Percentiles rank a stretch among this genome's conserved stretches.
Conservation (phyloP, 345 rosid genomes). For the Citrus australasica region DNA sequence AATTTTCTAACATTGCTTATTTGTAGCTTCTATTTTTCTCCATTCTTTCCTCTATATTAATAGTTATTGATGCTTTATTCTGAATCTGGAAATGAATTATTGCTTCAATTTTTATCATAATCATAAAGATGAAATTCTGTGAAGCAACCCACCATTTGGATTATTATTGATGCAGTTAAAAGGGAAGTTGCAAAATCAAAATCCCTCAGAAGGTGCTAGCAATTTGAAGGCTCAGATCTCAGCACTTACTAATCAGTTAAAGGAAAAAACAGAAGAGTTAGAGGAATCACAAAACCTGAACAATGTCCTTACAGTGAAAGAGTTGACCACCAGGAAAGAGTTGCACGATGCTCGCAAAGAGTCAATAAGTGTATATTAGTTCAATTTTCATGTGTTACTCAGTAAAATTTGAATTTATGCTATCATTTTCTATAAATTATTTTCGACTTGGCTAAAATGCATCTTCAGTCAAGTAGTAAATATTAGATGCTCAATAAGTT, state of each 20-base stretch:
- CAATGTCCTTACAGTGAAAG: slow-evolving; percentile 7
- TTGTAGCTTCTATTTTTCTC: background rate
- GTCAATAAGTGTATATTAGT: slow-evolving; percentile 14
- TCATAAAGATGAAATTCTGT: background rate
- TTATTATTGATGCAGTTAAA: slow-evolving; percentile 19
- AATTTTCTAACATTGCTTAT: background rate
- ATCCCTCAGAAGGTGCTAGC: background rate
- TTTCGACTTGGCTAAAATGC: background rate
- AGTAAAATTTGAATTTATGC: background rate
- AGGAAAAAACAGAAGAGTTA: slow-evolving; percentile 18
- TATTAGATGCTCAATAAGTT: background rate
- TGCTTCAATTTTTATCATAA: background rate
- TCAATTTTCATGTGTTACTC: background rate
- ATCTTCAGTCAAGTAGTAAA: background rate
- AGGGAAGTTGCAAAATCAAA: slow-evolving; percentile 8
- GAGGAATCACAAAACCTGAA: slow-evolving; percentile 14
- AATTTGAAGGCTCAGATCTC: slow-evolving; percentile 8
- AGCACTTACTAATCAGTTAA: slow-evolving; percentile 14
- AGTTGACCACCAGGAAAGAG: slow-evolving; percentile 19
- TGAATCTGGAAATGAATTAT: background rate
- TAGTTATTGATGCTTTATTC: background rate
- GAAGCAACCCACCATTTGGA: background rate
- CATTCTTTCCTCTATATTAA: background rate
- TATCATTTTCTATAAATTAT: background rate
- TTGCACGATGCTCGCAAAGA: slow-evolving; percentile 35